phyloP scores from a whole-genome alignment of 768 basidiomycete species.

The Boletus eberwhitei region DNA sequence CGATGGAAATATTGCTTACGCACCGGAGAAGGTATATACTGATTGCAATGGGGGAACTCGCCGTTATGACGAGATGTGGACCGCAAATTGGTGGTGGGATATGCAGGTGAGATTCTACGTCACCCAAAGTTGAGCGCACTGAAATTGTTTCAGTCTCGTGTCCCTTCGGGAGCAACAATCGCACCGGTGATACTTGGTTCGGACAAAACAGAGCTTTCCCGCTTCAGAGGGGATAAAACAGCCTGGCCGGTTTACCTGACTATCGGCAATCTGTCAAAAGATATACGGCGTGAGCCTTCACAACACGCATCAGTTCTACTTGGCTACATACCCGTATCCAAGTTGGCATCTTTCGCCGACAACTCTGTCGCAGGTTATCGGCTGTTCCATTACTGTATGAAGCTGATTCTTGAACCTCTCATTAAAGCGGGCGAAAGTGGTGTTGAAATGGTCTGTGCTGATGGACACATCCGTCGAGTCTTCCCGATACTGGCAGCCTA shows the following conservation, averaged over 20 bases:
- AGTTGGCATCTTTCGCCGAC: not conserved
- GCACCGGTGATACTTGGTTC: not conserved
- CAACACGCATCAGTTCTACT: not conserved
- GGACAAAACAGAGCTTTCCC: not conserved
- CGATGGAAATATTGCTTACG: not conserved
- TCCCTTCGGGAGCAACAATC: no score
- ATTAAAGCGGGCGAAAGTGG: not conserved
- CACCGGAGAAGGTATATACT: not conserved
- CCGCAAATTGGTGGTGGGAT: not conserved
- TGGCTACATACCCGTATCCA: not conserved
- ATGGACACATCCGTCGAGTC: not conserved
- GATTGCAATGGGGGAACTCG: not conserved
- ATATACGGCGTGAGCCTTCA: not conserved
- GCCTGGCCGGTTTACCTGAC: not conserved
- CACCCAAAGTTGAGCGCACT: no score
- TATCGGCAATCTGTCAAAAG: not conserved
- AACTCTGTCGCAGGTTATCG: not conserved
- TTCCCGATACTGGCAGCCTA: not conserved
- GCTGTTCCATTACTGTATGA: not conserved
- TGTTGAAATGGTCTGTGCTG: not conserved
- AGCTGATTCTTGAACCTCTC: not conserved
- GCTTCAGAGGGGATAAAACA: not conserved
- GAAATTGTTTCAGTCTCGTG: no score
- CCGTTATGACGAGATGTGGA: not conserved
- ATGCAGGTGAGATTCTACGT: not conserved